Percentiles rank a stretch among this genome's conserved stretches.
Evolutionary conservation across 176 grass and related monocot species (phyloP).

Genomic region (Oryza australiensis): DNA sequence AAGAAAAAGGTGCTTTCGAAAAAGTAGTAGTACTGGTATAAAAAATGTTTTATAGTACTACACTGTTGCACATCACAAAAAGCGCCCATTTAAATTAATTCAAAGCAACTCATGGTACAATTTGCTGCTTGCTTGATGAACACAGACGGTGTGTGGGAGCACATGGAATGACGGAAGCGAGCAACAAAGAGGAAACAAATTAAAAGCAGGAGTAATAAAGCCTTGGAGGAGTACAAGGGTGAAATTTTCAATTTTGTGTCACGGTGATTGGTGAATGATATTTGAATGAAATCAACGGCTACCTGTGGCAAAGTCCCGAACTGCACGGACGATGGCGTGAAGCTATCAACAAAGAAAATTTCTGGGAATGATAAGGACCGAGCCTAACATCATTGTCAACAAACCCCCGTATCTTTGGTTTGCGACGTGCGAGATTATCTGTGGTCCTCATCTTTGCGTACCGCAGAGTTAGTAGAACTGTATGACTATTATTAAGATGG

Average conservation of each 20-base stretch:
- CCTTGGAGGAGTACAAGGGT: background rate
- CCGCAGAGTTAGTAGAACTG: too few species aligned
- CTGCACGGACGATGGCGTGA: background rate
- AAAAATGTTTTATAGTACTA: slow-evolving; percentile 7
- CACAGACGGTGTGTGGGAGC: slow-evolving; percentile 22
- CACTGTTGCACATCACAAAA: background rate
- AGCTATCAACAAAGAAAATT: background rate
- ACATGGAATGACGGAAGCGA: slow-evolving; percentile 8
- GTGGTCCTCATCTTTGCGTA: background rate
- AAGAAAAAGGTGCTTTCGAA: background rate
- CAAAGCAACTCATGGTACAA: background rate
- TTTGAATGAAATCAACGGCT: slow-evolving; percentile 27
- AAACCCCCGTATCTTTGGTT: slow-evolving; percentile 16
- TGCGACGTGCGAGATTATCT: slow-evolving; percentile 11
- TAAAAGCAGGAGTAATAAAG: background rate
- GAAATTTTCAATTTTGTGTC: background rate
- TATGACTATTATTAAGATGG: too few species aligned
- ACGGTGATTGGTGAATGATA: background rate
- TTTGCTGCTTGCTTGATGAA: background rate
- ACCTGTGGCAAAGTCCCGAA: background rate
- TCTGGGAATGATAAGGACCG: slow-evolving; percentile 22
- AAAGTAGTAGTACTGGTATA: background rate
- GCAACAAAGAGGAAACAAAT: background rate
- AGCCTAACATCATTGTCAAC: slow-evolving; percentile 31
- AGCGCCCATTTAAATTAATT: background rate